These are phyloP conservation scores for Nannochloropsis gaditana DNA, from an alignment of 108 stramenopile genomes.

Conservation along the genomic window DNA sequence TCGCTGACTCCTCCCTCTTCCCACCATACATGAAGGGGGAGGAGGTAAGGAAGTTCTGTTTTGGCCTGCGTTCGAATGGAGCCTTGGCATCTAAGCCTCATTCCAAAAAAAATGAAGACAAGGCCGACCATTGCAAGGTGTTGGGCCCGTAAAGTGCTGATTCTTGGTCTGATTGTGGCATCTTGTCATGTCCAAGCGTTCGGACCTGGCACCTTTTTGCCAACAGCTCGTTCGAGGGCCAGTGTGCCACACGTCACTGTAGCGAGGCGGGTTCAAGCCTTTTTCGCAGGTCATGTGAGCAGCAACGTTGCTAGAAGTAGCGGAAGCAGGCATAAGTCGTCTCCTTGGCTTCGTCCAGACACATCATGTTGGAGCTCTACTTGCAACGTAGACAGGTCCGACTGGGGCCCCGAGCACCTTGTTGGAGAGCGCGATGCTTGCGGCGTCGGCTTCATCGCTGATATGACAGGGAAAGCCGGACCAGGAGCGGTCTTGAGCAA, in stretches of 20 bases:
- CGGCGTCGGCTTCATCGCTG: conserved; percentile 51
- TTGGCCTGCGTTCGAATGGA: too few relatives aligned
- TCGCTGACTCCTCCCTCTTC: too few relatives aligned
- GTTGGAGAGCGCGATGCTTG: conserved; percentile 49
- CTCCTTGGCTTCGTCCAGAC: conserved; percentile 20
- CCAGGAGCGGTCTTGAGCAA: conserved; percentile 29
- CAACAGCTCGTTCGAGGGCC: background rate
- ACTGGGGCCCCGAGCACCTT: background rate
- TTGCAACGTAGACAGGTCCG: background rate
- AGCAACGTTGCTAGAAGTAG: background rate
- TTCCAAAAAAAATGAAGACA: background rate
- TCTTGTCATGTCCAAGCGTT: background rate
- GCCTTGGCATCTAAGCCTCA: background rate
- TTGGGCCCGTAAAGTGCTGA: background rate
- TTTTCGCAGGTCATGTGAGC: background rate
- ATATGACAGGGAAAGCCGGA: conserved; percentile 24
- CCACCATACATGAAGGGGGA: too few relatives aligned
- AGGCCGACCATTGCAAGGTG: background rate
- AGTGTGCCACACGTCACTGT: background rate
- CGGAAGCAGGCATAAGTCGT: background rate
- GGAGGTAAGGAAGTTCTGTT: too few relatives aligned
- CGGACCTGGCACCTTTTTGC: background rate
- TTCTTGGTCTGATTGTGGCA: background rate
- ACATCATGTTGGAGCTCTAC: background rate
- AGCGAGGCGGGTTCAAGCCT: background rate